phyloP scores from a whole-genome alignment of 2,329 filamentous ascomycete species.

The Calonectria leucothoes region DNA sequence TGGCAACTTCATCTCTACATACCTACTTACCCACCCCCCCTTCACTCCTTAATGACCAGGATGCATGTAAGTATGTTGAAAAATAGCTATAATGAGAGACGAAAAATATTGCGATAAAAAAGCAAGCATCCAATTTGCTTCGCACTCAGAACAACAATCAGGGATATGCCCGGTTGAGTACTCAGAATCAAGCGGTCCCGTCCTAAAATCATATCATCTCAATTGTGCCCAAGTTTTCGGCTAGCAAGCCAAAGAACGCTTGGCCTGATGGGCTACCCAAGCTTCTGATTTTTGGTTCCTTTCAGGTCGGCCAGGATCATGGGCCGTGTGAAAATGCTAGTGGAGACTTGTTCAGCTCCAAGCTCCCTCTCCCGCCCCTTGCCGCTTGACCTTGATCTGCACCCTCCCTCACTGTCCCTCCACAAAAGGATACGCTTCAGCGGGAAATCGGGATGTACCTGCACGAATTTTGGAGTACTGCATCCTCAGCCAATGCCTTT shows the following conservation, averaged over 20 bases:
- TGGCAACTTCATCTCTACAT: constrained; percentile 1
- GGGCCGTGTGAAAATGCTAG: neutral
- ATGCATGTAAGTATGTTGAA: neutral
- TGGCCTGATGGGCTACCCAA: neutral
- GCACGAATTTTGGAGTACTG: neutral
- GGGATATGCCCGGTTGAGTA: neutral
- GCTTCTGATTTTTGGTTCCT: neutral
- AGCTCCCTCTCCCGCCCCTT: constrained; percentile 10
- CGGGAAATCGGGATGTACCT: neutral
- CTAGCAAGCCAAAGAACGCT: constrained; percentile 3
- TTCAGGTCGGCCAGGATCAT: constrained; percentile 18
- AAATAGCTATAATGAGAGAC: neutral
- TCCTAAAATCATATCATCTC: neutral
- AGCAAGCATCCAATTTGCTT: neutral
- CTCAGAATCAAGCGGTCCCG: neutral
- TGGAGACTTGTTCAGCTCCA: constrained; percentile 12
- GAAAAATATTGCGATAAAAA: neutral
- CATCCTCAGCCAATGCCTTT: neutral
- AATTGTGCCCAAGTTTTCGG: neutral
- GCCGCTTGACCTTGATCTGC: constrained; percentile 2
- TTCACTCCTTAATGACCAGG: neutral
- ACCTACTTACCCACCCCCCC: neutral
- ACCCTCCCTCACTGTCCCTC: neutral
- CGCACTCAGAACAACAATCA: neutral
- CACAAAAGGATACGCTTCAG: neutral